Evolutionary conservation across 2,329 filamentous ascomycete species (phyloP), one percentile per base, ranked within the genome.

Genomic region (Talaromyces sp.): DNA sequence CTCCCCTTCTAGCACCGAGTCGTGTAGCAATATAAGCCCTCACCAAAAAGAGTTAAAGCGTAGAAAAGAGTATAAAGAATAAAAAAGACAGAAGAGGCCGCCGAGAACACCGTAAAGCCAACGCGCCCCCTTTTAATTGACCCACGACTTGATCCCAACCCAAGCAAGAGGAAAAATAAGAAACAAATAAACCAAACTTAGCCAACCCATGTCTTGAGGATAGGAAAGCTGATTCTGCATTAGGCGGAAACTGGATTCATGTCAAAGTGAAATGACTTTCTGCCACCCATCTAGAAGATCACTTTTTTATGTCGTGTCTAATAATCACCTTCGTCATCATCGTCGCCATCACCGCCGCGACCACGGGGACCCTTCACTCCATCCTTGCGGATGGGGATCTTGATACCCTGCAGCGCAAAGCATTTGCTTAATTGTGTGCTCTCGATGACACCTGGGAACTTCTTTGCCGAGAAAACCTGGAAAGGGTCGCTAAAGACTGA

Each of bases 401-500:
- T 97, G 75, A 96, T 96, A 20, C 94, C 94, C 68, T 99, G 94
- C 1, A 84, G 81, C 3, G 94, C 93, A 75, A 99, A 97, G 56
- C 86, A 90, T 73, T 95, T 96, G 80, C 92, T 97, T 16, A 97
- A 77, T 3, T 86, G 76, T 0, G 94, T 99, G 71, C 89, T 95
- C 70, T 97, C 93, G 52, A 96, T 96, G 1, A 99, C 94, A 36
- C 94, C 94, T 0, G 94, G 94, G 73, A 99, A 99, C 68, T 97
- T 97, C 81, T 99, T 99, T 43, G 94, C 94, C 2, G 90, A 96
- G 75, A 88, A 97, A 27, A 99, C 94, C 49, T 91, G 90, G 78
- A 99, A 97, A 2, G 86, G 82, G 4, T 96, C 89, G 43, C 90
- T 95, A 74, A 93, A 97, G 64, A 86, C 87, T 8, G 87, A 88